Percentiles rank a stretch among this genome's conserved stretches.
Conservation (phyloP, 2,329 filamentous ascomycete genomes). For the Penicillium sp. region DNA sequence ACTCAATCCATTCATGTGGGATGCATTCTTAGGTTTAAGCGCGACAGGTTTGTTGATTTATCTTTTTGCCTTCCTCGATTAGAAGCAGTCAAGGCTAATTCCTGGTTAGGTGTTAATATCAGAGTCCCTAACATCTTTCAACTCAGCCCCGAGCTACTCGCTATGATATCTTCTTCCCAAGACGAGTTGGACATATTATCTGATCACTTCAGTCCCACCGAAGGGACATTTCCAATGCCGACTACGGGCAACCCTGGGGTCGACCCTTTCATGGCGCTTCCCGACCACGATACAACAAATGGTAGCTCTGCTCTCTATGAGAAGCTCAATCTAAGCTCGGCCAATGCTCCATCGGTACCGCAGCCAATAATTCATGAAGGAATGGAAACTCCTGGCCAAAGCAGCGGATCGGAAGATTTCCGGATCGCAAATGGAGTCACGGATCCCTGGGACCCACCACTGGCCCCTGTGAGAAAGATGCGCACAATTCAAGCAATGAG, state of each 20-base stretch:
- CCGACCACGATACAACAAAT: conserved; percentile 34
- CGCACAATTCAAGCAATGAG: conserved; percentile 57
- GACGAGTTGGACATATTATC: conserved; percentile 30
- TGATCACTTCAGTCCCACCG: conserved; percentile 35
- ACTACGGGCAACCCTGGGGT: conserved; percentile 36
- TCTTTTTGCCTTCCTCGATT: not conserved
- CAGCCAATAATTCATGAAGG: conserved; percentile 50
- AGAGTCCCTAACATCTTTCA: conserved; percentile 86
- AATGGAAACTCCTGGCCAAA: conserved; percentile 63
- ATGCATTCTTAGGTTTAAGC: conserved; percentile 86
- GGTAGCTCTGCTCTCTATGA: conserved; percentile 50
- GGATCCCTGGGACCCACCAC: conserved; percentile 42
- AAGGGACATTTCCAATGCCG: conserved; percentile 38
- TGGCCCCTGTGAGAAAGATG: conserved; percentile 50
- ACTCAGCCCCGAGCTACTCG: conserved; percentile 64
- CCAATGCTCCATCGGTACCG: conserved; percentile 39
- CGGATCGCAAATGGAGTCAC: conserved; percentile 33
- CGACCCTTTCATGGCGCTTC: conserved; percentile 46
- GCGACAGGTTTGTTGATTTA: conserved; percentile 60
- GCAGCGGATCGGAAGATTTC: conserved; percentile 43
- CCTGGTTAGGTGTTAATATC: conserved; percentile 65
- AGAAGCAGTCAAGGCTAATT: not conserved
- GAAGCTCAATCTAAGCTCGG: conserved; percentile 49
- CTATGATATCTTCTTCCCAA: conserved; percentile 43
- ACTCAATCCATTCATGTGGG: conserved; percentile 95